Conservation (phyloP, 257 asterid species). For the Solanum megistacrolobum region DNA sequence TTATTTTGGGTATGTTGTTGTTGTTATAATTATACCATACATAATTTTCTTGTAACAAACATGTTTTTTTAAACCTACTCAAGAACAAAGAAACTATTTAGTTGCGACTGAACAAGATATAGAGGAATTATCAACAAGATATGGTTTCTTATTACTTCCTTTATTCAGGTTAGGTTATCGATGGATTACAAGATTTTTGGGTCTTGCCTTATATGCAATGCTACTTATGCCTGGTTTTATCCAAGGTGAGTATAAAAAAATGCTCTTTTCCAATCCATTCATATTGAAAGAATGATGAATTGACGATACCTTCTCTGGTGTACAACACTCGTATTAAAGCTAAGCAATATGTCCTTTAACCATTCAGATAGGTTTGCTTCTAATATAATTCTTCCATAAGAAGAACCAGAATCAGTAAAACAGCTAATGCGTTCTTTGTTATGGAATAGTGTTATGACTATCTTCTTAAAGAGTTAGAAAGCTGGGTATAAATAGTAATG, state of each 20-base stretch:
- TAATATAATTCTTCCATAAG: not conserved
- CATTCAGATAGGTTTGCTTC: not conserved
- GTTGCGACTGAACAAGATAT: not conserved
- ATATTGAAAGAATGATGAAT: not conserved
- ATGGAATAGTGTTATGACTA: not conserved
- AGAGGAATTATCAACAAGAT: not conserved
- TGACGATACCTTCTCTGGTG: not conserved
- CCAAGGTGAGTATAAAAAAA: slow-evolving; percentile 44
- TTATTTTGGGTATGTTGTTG: not conserved
- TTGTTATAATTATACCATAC: not conserved
- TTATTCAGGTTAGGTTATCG: slow-evolving; percentile 93
- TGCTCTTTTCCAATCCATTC: not conserved
- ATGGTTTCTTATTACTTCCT: slow-evolving; percentile 19
- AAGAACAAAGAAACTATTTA: not conserved
- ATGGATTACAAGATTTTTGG: slow-evolving; percentile 79
- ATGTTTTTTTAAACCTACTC: not conserved
- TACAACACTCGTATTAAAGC: not conserved
- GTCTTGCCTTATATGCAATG: slow-evolving; percentile 75
- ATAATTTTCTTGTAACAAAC: not conserved
- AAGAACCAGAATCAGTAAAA: not conserved
- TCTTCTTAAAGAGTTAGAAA: not conserved
- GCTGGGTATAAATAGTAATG: not conserved
- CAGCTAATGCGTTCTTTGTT: not conserved
- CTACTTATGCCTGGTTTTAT: slow-evolving; percentile 96
- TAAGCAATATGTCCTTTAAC: not conserved